Base-by-base conservation (phyloP, 768 basidiomycete species). In the Cyclocybe aegerita region DNA sequence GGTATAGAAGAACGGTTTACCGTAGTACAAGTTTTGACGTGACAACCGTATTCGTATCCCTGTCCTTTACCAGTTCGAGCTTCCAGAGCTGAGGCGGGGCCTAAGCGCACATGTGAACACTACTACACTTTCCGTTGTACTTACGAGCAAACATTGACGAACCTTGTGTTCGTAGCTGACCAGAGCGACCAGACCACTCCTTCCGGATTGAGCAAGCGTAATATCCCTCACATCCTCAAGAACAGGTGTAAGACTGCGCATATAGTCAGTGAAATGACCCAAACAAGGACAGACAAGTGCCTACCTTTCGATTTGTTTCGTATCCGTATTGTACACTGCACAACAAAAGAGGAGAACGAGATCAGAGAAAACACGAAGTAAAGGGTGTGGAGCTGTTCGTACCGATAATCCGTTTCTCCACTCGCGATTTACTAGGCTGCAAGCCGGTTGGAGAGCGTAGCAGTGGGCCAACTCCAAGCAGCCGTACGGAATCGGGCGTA, bases 11-110 rank as follows among this genome's bases (percentile, higher is more conserved):
- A 9, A 12, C 29, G 36, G 41, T 55, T 1, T 53, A 76, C 76
- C 73, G 70, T 23, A 79, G 60, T 7, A 71, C 67, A 31, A 80
- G 68, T 33, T 73, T 64, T 9, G 70, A 71, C 0, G 66, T 66
- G 12, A 63, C 56, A 1, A 67, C 54, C 8, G 57, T 53, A 43
- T 62, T 67, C 31, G 69, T 71, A 16, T 73, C 73, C 23, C 73
- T 66, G 50, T 86, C 82, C 63, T 80, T 82, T 23, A 88, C 69
- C 16, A 80, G 62, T 43, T 88, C 84, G 41, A 90, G 64, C 65
- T 80, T 83, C 87, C 88, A 90, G 3, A 90, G 69, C 61, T 90
- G 88, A 6, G 89, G 87, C n/a, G 86, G 80, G 4, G 85, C 80
- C 86, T 88, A 54, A 9, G 31, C 34, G 39, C n/a, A 10, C 33